These are phyloP conservation scores for Penicillium egyptiacum DNA, from an alignment of 495 filamentous ascomycete species.

Conservation along the genomic window DNA sequence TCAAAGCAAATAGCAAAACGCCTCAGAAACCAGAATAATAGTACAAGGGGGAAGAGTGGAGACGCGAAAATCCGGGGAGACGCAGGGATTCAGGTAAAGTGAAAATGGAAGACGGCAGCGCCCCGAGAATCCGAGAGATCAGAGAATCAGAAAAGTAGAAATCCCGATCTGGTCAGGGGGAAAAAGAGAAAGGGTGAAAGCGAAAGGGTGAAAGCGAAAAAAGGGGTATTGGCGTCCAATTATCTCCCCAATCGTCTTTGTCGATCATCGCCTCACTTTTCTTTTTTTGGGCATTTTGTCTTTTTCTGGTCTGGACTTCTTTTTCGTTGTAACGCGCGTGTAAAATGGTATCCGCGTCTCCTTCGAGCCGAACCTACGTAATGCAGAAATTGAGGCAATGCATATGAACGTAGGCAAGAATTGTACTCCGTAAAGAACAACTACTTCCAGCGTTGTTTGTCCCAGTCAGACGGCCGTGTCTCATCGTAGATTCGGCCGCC, in stretches of 20 bases:
- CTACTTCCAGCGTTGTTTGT: slow-evolving; percentile 53
- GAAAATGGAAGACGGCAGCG: slow-evolving; percentile 5
- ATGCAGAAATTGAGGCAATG: slow-evolving; percentile 1
- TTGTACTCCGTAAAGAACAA: background rate
- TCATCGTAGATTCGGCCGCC: slow-evolving; percentile 50
- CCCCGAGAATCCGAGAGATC: slow-evolving; percentile 3
- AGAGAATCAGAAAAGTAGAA: background rate
- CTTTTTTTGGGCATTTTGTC: slow-evolving; percentile 16
- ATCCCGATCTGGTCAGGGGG: slow-evolving; percentile 20
- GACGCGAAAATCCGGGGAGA: slow-evolving; percentile 24
- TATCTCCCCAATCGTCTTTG: slow-evolving; percentile 1
- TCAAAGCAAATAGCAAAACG: slow-evolving; percentile 10
- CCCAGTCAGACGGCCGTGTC: slow-evolving; percentile 49
- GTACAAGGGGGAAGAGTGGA: slow-evolving; percentile 22
- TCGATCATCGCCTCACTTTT: slow-evolving; percentile 33
- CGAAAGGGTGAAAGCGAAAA: slow-evolving; percentile 7
- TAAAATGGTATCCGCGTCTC: slow-evolving; percentile 5
- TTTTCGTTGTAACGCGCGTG: slow-evolving; percentile 6
- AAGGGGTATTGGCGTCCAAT: slow-evolving; percentile 7
- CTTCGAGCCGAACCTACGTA: background rate
- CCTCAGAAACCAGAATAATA: slow-evolving; percentile 20
- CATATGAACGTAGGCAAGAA: background rate
- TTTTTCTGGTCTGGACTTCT: slow-evolving; percentile 1
- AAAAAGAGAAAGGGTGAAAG: background rate
- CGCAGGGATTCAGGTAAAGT: slow-evolving; percentile 14